Evolutionary conservation across 2,329 filamentous ascomycete genomes (phyloP).

Genomic region (Elsinoe arachidis): DNA sequence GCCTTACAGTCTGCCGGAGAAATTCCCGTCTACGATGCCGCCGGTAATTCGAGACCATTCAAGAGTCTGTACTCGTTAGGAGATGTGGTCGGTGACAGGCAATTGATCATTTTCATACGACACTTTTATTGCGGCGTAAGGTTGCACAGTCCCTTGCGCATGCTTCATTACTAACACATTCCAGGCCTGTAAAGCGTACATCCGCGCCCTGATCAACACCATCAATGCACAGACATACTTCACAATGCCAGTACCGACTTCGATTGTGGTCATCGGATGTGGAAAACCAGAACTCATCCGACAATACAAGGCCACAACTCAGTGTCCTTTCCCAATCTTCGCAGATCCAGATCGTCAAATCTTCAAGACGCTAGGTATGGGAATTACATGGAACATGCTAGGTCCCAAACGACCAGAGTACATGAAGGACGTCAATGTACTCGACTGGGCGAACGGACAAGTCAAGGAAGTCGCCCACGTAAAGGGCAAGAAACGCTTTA

Average conservation of each 20-base stretch:
- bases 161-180: neutral
- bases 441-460: slow-evolving; percentile 26
- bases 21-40: slow-evolving; percentile 48
- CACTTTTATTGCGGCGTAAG: slow-evolving; percentile 34
- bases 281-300: slow-evolving; percentile 29
- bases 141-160: neutral
- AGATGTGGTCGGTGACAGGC: slow-evolving; percentile 28
- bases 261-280: slow-evolving; percentile 32
- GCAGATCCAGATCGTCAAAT: slow-evolving; percentile 28
- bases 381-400: slow-evolving; percentile 23
- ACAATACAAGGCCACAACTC: slow-evolving; percentile 28
- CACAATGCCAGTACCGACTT: slow-evolving; percentile 28
- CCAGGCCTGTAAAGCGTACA: slow-evolving; percentile 31
- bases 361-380: slow-evolving; percentile 31
- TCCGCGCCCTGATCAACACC: slow-evolving; percentile 26
- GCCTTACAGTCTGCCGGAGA: slow-evolving; percentile 26
- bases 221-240: slow-evolving; percentile 31
- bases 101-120: slow-evolving; percentile 33
- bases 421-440: slow-evolving; percentile 28
- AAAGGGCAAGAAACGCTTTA: slow-evolving; percentile 17
- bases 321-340: slow-evolving; percentile 31
- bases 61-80: slow-evolving; percentile 52
- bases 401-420: slow-evolving; percentile 28
- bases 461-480: slow-evolving; percentile 17
- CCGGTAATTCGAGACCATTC: slow-evolving; percentile 54